Percentiles rank a stretch among this genome's conserved stretches.
These are phyloP conservation scores for Paramecium sonneborni DNA, from an alignment of 73 alveolate species.

Conservation along the genomic window DNA sequence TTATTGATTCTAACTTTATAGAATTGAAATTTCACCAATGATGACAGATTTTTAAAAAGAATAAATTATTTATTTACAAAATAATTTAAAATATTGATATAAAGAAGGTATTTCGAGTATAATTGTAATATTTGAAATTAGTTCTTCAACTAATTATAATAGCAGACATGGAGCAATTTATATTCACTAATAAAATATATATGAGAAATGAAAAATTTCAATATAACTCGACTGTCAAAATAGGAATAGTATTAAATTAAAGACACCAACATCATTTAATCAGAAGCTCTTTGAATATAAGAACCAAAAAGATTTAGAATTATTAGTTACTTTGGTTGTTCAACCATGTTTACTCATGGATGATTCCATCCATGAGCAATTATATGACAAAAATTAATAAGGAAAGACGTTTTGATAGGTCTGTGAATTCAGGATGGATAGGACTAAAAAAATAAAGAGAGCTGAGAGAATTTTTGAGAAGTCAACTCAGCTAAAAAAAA, in stretches of 20 bases:
- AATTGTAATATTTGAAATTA: too few species aligned
- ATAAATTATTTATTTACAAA: too few species aligned
- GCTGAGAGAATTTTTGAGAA: background rate
- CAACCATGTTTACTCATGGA: constrained; percentile 15
- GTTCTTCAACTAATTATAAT: too few species aligned
- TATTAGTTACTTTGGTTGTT: background rate
- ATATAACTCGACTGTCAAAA: background rate
- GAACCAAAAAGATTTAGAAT: background rate
- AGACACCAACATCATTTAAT: background rate
- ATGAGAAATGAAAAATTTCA: background rate
- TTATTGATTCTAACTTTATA: too few species aligned
- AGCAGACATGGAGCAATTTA: too few species aligned
- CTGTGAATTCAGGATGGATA: constrained; percentile 38
- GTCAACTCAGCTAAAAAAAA: background rate
- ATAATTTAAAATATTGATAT: too few species aligned
- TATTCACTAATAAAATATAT: too few species aligned
- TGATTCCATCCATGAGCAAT: constrained; percentile 30
- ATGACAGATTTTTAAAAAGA: too few species aligned
- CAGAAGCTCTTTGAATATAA: background rate
- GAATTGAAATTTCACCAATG: too few species aligned
- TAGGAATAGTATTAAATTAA: background rate
- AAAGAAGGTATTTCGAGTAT: too few species aligned
- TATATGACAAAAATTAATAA: constrained; percentile 7
- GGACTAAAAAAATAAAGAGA: background rate
- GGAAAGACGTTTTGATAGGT: constrained; percentile 39